Percentiles rank a stretch among this genome's conserved stretches.
These are phyloP conservation scores for Paramecium octaurelia DNA, from an alignment of 73 alveolate genomes.

Conservation along the genomic window DNA sequence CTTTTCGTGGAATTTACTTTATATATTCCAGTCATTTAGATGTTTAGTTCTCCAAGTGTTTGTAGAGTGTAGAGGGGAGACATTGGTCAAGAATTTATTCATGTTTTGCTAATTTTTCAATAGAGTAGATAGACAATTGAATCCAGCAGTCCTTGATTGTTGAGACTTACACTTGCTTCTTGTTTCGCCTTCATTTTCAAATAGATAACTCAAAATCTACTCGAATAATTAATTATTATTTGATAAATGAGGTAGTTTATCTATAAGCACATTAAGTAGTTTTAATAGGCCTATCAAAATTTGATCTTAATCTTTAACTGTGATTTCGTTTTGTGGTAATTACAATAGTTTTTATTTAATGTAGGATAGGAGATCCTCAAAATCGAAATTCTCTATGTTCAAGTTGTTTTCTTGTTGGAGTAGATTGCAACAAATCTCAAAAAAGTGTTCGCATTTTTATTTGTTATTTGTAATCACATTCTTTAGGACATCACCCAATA, in stretches of 20 bases:
- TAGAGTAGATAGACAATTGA: slow-evolving; percentile 9
- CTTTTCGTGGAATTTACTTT: slow-evolving; percentile 53
- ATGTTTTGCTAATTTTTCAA: slow-evolving; percentile 10
- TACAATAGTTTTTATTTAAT: background rate
- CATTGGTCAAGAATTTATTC: background rate
- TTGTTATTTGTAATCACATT: background rate
- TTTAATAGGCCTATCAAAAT: slow-evolving; percentile 43
- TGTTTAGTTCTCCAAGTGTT: slow-evolving; percentile 54
- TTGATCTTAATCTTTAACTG: slow-evolving; percentile 44
- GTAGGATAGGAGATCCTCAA: background rate
- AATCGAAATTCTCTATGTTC: background rate
- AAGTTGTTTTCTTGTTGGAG: background rate
- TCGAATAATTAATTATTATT: background rate
- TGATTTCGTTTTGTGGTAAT: background rate
- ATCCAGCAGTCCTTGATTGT: slow-evolving; percentile 33
- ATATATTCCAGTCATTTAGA: slow-evolving; percentile 55
- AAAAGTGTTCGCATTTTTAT: slow-evolving; percentile 7
- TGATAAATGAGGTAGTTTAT: background rate
- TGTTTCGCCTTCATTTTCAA: slow-evolving; percentile 16
- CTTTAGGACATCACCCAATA: background rate
- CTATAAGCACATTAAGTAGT: slow-evolving; percentile 11
- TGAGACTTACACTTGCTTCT: slow-evolving; percentile 50
- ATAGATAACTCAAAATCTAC: slow-evolving; percentile 3
- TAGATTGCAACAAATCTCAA: background rate
- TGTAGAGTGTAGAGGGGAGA: slow-evolving; percentile 6